These are phyloP conservation scores for Zymoseptoria tritici DNA, from an alignment of 2,329 filamentous ascomycete genomes.

Conservation along the genomic window DNA sequence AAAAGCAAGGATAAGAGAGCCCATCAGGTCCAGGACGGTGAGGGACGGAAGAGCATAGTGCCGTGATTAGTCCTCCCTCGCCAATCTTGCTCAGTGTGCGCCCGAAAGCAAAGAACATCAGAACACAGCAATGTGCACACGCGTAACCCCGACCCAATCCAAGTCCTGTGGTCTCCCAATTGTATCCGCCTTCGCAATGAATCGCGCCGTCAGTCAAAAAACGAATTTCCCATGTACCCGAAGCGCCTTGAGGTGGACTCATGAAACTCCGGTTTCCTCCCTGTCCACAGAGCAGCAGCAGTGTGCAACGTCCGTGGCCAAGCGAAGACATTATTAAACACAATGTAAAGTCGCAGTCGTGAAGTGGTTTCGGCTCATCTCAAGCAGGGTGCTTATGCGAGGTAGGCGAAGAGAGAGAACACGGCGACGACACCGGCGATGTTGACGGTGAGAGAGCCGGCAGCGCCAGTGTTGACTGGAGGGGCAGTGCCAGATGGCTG, in stretches of 20 bases:
- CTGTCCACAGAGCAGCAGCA: neutral
- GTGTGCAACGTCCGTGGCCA: neutral
- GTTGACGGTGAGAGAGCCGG: constrained; percentile 7
- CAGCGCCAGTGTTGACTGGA: constrained; percentile 7
- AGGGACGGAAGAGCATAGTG: neutral
- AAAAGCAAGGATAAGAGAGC: neutral
- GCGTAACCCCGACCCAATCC: neutral
- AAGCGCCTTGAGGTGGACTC: neutral
- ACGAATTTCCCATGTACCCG: neutral
- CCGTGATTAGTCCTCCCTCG: neutral
- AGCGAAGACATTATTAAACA: neutral
- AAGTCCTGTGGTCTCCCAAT: neutral
- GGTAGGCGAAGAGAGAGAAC: constrained; percentile 12
- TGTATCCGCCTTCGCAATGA: neutral
- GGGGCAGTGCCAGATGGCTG: constrained; percentile 7
- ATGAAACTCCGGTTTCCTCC: neutral
- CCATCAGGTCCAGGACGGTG: neutral
- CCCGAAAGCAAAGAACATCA: neutral
- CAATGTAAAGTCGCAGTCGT: neutral
- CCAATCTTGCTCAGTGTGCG: neutral
- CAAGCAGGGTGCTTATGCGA: constrained; percentile 9
- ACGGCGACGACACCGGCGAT: constrained; percentile 9
- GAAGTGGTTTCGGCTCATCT: neutral
- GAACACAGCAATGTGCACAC: neutral
- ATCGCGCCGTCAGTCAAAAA: neutral